Evolutionary conservation across 2,329 filamentous ascomycete genomes (phyloP).

Genomic region (Venturia asperata): DNA sequence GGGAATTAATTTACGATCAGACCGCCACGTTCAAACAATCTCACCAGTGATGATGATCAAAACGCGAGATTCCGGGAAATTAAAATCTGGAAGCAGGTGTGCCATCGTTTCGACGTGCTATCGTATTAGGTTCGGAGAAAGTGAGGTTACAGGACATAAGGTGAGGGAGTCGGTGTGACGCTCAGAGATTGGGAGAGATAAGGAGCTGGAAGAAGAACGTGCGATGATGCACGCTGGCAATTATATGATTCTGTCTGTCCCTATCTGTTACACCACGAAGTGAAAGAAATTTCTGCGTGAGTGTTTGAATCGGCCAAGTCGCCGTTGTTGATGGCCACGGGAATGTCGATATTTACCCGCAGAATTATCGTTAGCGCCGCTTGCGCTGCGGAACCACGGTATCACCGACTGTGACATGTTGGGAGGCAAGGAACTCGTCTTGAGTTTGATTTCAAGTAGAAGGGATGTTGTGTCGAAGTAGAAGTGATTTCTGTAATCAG

Average conservation of each 20-base stretch:
- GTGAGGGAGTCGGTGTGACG: conserved; percentile 1
- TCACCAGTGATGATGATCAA: conserved; percentile 82
- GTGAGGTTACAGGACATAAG: conserved; percentile 2
- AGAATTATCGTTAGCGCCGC: background rate
- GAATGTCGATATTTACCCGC: background rate
- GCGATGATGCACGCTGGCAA: background rate
- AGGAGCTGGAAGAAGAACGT: background rate
- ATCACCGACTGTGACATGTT: background rate
- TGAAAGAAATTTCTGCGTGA: background rate
- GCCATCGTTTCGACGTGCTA: conserved; percentile 8
- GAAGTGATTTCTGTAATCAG: background rate
- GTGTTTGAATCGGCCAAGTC: background rate
- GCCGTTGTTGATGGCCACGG: background rate
- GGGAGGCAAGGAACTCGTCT: background rate
- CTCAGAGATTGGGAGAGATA: background rate
- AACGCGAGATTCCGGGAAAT: conserved; percentile 64
- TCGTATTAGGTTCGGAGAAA: background rate
- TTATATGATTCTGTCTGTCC: background rate
- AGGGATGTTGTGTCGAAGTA: background rate
- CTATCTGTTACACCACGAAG: background rate
- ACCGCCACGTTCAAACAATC: conserved; percentile 24
- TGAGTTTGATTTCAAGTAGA: background rate
- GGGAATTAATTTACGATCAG: background rate
- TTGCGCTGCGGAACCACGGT: background rate
- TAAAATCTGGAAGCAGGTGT: conserved; percentile 17